Evolutionary conservation across 2,329 filamentous ascomycete species (phyloP).

Genomic region (Periglandula ipomoeae): DNA sequence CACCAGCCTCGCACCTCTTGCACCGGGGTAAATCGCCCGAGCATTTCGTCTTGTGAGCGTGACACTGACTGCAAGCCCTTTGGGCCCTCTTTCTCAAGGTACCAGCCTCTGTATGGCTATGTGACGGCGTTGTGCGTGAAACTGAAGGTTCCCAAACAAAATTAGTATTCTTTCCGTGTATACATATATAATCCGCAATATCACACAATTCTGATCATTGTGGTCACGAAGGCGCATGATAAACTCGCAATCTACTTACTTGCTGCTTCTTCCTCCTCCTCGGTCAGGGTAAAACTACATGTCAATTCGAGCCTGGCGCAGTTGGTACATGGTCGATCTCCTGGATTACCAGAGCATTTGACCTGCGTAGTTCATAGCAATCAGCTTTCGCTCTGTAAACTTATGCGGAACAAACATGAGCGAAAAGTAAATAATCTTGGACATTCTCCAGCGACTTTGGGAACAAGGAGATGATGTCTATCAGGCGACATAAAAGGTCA

Average conservation of each 20-base stretch:
- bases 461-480: no score
- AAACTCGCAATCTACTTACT: slow-evolving; percentile 11
- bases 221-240: neutral
- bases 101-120: slow-evolving; percentile 32
- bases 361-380: slow-evolving; percentile 21
- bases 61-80: slow-evolving; percentile 32
- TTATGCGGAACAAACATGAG: neutral
- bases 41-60: slow-evolving; percentile 34
- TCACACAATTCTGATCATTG: no score
- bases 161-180: neutral
- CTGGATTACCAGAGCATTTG: slow-evolving; percentile 31
- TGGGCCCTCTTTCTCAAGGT: slow-evolving; percentile 32
- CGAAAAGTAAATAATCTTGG: neutral
- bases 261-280: slow-evolving; percentile 12
- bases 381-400: neutral
- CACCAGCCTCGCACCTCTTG: slow-evolving; percentile 25
- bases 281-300: slow-evolving; percentile 24
- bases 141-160: slow-evolving; percentile 15
- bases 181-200: no score
- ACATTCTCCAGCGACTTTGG: no score
- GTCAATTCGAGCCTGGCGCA: slow-evolving; percentile 27
- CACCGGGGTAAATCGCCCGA: slow-evolving; percentile 31
- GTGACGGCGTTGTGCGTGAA: slow-evolving; percentile 29
- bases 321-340: slow-evolving; percentile 26
- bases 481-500: no score